Percentiles rank a stretch among this genome's conserved stretches.
These are phyloP conservation scores for Tillandsia fasciculata DNA, from an alignment of 176 grass and related monocot genomes.

Conservation along the genomic window DNA sequence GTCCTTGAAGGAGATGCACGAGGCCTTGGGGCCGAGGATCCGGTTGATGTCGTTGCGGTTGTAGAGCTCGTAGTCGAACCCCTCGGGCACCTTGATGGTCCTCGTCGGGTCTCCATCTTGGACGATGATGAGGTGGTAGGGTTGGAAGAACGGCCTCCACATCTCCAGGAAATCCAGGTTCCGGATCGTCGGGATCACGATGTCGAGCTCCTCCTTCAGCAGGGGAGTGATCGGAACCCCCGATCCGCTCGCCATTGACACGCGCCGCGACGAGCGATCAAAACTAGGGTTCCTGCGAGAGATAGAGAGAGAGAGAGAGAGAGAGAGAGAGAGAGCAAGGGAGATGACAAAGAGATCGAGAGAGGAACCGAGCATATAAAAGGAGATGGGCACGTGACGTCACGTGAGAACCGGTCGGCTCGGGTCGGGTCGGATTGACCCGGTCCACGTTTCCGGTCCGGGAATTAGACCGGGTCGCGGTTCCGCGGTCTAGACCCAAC, in stretches of 20 bases:
- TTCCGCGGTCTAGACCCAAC: too few species aligned
- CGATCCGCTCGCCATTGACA: too few species aligned
- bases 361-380: too few species aligned
- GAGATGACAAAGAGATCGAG: background rate
- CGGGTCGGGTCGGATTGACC: too few species aligned
- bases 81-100: conserved; percentile 65
- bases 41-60: conserved; percentile 99
- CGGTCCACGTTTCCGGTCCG: too few species aligned
- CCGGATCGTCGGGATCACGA: conserved; percentile 76
- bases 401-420: conserved; percentile 19
- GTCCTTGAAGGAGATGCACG: conserved; percentile 97
- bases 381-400: conserved; percentile 7
- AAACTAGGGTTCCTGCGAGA: too few species aligned
- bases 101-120: conserved; percentile 72
- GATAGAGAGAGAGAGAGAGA: too few species aligned
- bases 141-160: conserved; percentile 87
- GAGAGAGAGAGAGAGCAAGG: too few species aligned
- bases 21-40: conserved; percentile 84
- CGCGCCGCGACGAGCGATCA: too few species aligned
- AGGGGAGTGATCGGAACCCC: too few species aligned
- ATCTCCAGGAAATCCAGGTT: conserved; percentile 88
- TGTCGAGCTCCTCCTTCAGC: conserved; percentile 5
- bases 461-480: too few species aligned
- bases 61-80: conserved; percentile 98
- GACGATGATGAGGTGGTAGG: conserved; percentile 88